Conservation (phyloP, 805 yeast species). For the Hanseniaspora meyeri region DNA sequence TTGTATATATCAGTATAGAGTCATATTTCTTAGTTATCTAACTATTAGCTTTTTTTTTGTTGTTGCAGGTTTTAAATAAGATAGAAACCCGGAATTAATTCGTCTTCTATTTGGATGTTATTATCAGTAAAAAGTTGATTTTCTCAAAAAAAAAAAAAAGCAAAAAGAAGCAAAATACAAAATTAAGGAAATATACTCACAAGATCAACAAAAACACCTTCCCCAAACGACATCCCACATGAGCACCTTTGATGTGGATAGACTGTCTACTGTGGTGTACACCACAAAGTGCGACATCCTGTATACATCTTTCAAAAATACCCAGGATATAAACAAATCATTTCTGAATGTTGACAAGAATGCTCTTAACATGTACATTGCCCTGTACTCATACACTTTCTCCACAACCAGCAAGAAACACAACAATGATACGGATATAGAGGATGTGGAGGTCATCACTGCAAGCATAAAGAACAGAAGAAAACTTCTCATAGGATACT, state of each 20-base stretch:
- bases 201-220: neutral
- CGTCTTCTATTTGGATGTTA: too few species aligned
- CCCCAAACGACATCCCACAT: neutral
- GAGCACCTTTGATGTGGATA: neutral
- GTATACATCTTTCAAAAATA: slow-evolving; percentile 6
- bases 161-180: too few species aligned
- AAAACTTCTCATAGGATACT: neutral
- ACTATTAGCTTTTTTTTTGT: too few species aligned
- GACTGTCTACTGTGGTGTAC: slow-evolving; percentile 4
- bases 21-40: too few species aligned
- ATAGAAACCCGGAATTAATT: too few species aligned
- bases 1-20: too few species aligned
- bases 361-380: slow-evolving; percentile 5
- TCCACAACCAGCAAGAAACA: neutral
- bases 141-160: too few species aligned
- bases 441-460: neutral
- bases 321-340: neutral
- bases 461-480: slow-evolving; percentile 1
- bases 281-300: neutral
- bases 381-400: neutral
- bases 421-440: too few species aligned
- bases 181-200: too few species aligned
- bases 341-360: slow-evolving; percentile 11
- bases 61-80: too few species aligned
- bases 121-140: too few species aligned